Base-by-base conservation (phyloP, 495 filamentous ascomycete species). In the Penicillium maclennaniae region DNA sequence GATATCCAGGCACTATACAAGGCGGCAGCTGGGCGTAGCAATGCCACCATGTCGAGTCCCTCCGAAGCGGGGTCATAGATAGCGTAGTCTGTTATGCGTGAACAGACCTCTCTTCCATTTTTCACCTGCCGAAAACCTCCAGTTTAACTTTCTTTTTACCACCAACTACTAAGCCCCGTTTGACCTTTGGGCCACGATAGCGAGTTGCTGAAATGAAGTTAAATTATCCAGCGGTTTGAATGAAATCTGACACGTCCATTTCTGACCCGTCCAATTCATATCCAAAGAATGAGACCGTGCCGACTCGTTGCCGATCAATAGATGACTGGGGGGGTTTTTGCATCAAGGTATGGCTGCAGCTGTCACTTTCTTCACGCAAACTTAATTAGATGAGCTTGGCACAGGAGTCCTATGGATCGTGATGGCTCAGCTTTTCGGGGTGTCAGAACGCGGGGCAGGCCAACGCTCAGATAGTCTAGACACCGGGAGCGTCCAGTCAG, bases 1-100 rank as follows among this genome's bases (percentile, higher is more conserved):
- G 85, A 87, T 63, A 83, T 87, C 38, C 56, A 78, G 63, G 79
- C 67, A 5, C 61, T 87, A 37, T 85, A 83, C 61, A 72, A 75
- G 38, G 79, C 83, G 10, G 83, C 82, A 8, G 49, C 54, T 2
- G 59, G 56, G 28, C 56, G 62, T 4, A 54, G 57, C 41, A 59
- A 62, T 28, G 36, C 41, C 10, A 56, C 59, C 21, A 47, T 40
- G 26, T 31, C 47, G 19, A 40, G 20, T 7, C 8, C 10, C 6
- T 58, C 43, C 40, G 25, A 17, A 20, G 23, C 25, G 34, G 20
- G 20, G 16, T 28, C 28, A 36, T 20, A 31, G 25, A 31, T 34
- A 31, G 17, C 34, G 3, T 26, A 47, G 3, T 16, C 19, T 17
- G 3, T 19, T 40, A 5, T 23, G 2, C 23, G 23, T 23, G 5